phyloP scores from a whole-genome alignment of 2,329 filamentous ascomycete species.

The Xylaria digitata region DNA sequence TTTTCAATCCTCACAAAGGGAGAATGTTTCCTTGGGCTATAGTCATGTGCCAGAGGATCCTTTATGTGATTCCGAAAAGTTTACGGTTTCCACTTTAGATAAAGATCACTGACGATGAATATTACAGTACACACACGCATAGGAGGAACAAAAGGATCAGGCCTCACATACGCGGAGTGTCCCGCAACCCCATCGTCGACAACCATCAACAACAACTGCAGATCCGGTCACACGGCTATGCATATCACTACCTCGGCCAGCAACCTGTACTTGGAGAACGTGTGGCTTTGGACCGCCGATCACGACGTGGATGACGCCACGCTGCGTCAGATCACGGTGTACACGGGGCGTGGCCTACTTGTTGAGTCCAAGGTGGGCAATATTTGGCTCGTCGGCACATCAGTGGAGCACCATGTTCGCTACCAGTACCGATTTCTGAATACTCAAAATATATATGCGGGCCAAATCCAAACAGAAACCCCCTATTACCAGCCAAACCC shows the following conservation, averaged over 20 bases:
- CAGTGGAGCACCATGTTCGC: constrained; percentile 72
- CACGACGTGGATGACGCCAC: constrained; percentile 62
- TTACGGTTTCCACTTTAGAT: neutral
- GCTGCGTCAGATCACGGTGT: constrained; percentile 61
- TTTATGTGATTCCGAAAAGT: neutral
- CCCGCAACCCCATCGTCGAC: constrained; percentile 57
- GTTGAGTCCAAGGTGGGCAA: constrained; percentile 58
- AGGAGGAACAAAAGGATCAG: constrained; percentile 76
- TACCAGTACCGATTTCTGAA: constrained; percentile 75
- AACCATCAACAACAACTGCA: constrained; percentile 51
- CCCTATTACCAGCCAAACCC: constrained; percentile 78
- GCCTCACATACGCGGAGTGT: constrained; percentile 72
- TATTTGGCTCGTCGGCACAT: constrained; percentile 72
- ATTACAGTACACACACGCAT: constrained; percentile 73
- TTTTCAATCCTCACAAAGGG: neutral
- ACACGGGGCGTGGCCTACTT: constrained; percentile 61
- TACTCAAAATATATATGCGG: constrained; percentile 71
- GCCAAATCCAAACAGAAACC: constrained; percentile 76
- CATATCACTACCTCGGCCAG: constrained; percentile 55
- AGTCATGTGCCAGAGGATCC: neutral
- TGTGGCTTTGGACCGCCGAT: constrained; percentile 57
- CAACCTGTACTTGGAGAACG: constrained; percentile 57
- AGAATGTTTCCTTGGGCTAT: neutral
- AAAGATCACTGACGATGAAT: constrained; percentile 3
- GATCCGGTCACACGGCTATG: constrained; percentile 57